Conservation (phyloP, 495 filamentous ascomycete genomes). For the Filosporella fistucella region DNA sequence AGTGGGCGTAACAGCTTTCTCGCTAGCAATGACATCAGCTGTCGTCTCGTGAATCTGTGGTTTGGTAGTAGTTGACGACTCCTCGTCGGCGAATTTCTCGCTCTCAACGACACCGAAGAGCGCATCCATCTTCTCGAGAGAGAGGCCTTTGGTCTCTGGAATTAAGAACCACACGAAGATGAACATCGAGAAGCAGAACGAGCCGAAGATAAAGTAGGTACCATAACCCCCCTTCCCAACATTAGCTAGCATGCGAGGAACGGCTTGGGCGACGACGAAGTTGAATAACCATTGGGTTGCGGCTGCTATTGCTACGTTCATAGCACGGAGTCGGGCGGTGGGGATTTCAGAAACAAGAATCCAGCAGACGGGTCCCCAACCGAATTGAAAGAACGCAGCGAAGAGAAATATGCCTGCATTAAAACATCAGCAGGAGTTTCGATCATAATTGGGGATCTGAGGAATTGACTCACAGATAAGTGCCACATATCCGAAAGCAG, state of each 20-base stretch:
- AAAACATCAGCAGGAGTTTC: too few relatives aligned
- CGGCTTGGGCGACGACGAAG: conserved; percentile 61
- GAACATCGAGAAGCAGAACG: conserved; percentile 59
- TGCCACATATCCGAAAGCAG: conserved; percentile 61
- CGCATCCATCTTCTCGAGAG: conserved; percentile 40
- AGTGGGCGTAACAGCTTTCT: too few relatives aligned
- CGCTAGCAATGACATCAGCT: too few relatives aligned
- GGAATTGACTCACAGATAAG: too few relatives aligned
- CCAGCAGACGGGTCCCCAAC: conserved; percentile 78
- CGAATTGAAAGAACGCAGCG: conserved; percentile 72
- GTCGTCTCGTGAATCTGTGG: conserved; percentile 10
- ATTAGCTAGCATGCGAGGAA: conserved; percentile 60
- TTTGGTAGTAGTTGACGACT: too few relatives aligned
- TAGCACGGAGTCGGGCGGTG: conserved; percentile 62
- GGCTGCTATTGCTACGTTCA: conserved; percentile 65
- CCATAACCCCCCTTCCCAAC: conserved; percentile 60
- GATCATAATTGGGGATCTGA: too few relatives aligned
- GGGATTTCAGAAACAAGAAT: conserved; percentile 74
- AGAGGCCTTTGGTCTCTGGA: conserved; percentile 65
- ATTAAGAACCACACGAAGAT: conserved; percentile 67
- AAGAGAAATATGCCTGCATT: conserved; percentile 77
- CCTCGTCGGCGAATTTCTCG: conserved; percentile 19
- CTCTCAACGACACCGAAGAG: conserved; percentile 44
- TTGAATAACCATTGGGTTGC: conserved; percentile 71
- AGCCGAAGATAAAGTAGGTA: conserved; percentile 50